Conservation (phyloP, 2,329 filamentous ascomycete genomes). For the Lasiodiplodia gonubiensis region DNA sequence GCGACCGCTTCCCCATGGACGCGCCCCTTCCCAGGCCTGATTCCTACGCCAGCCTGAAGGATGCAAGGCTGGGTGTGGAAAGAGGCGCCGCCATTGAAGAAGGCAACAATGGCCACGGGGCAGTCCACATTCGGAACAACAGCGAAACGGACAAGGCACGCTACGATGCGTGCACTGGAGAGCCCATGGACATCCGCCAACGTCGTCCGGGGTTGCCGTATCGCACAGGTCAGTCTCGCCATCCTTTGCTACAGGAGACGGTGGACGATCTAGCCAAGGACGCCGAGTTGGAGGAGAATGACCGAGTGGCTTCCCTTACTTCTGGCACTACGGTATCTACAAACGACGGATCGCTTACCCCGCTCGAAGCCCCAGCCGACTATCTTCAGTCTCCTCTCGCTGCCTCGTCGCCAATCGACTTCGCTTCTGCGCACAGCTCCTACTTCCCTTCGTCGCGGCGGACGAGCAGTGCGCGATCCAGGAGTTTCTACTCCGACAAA, state of each 20-base stretch:
- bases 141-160: slow-evolving; percentile 39
- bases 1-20: slow-evolving; percentile 45
- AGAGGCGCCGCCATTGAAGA: slow-evolving; percentile 31
- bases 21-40: slow-evolving; percentile 44
- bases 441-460: slow-evolving; percentile 34
- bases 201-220: slow-evolving; percentile 38
- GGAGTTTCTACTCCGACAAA: slow-evolving; percentile 30
- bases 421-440: slow-evolving; percentile 37
- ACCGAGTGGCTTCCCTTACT: slow-evolving; percentile 47
- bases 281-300: slow-evolving; percentile 36
- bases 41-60: slow-evolving; percentile 5
- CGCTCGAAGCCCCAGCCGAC: slow-evolving; percentile 42
- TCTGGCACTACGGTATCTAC: slow-evolving; percentile 51
- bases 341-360: slow-evolving; percentile 47
- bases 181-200: slow-evolving; percentile 14
- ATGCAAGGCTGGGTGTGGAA: background rate
- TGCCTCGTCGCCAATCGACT: slow-evolving; percentile 44
- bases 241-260: slow-evolving; percentile 44
- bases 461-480: slow-evolving; percentile 42
- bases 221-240: slow-evolving; percentile 38
- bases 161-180: slow-evolving; percentile 33
- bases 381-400: slow-evolving; percentile 41
- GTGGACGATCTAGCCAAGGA: slow-evolving; percentile 35
- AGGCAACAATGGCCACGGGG: slow-evolving; percentile 36
- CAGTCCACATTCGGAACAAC: slow-evolving; percentile 11